Conservation (phyloP, 1,284 basidiomycete genomes). For the Cryptococcus depauperatus region DNA sequence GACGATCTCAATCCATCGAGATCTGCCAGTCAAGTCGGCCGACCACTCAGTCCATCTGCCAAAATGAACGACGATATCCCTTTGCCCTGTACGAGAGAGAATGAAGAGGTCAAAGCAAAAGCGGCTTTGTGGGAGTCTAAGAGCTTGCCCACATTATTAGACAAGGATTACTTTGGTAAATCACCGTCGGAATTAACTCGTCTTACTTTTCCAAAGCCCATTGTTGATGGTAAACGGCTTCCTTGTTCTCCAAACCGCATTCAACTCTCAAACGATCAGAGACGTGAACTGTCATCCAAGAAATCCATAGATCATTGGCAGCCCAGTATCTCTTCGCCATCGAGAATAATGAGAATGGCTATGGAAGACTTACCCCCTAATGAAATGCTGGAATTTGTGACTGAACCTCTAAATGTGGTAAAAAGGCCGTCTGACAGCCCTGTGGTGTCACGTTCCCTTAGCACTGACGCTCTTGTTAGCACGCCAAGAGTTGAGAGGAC, state of each 20-base stretch:
- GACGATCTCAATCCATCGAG: conserved; percentile 42
- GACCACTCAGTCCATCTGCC: too few species aligned
- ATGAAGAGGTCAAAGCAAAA: background rate
- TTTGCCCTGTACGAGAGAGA: too few species aligned
- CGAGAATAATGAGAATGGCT: background rate
- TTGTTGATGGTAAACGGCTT: background rate
- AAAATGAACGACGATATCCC: too few species aligned
- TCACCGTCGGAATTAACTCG: conserved; percentile 28
- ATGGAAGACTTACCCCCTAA: background rate
- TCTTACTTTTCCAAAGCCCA: conserved; percentile 32
- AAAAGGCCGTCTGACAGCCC: background rate
- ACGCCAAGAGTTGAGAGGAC: background rate
- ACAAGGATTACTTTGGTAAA: conserved; percentile 4
- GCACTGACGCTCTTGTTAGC: background rate
- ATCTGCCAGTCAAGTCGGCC: conserved; percentile 36
- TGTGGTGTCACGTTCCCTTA: background rate
- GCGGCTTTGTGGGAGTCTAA: conserved; percentile 1
- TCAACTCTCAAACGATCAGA: background rate
- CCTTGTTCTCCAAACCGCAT: background rate
- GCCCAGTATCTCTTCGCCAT: background rate
- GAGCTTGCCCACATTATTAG: background rate
- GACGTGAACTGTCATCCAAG: background rate
- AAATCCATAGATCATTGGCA: background rate
- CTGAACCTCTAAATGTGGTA: background rate
- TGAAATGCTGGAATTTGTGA: background rate